Conservation (phyloP, 176 grass and related monocot genomes). For the Lolium perenne region DNA sequence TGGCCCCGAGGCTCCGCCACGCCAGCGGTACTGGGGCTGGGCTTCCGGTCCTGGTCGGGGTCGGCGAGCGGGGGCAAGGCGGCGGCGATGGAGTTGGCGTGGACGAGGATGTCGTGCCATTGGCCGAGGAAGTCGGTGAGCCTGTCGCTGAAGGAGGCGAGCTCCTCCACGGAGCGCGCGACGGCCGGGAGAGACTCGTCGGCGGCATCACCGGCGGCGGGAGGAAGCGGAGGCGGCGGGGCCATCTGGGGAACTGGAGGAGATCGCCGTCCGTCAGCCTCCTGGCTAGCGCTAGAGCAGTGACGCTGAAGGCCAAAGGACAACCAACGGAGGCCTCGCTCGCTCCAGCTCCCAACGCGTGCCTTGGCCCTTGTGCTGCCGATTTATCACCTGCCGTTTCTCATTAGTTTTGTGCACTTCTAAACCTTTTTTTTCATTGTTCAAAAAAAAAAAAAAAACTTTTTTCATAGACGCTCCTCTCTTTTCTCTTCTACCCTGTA, state of each 20-base stretch:
- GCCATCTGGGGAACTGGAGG: background rate
- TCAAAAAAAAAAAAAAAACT: too few relatives aligned
- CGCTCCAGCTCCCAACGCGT: background rate
- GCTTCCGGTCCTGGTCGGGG: background rate
- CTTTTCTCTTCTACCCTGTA: too few relatives aligned
- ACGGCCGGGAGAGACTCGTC: background rate
- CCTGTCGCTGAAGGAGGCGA: conserved; percentile 39
- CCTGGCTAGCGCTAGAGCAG: background rate
- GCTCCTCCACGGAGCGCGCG: conserved; percentile 18
- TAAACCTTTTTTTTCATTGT: too few relatives aligned
- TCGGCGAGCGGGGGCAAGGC: conserved; percentile 30
- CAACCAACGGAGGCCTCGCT: background rate
- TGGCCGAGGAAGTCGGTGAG: conserved; percentile 55
- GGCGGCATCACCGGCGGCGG: background rate
- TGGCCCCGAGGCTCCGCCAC: background rate
- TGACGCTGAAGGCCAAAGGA: background rate
- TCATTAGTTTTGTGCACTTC: too few relatives aligned
- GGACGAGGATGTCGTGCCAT: conserved; percentile 49
- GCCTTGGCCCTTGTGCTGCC: too few relatives aligned
- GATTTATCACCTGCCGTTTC: too few relatives aligned
- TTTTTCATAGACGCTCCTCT: too few relatives aligned
- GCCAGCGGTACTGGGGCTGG: background rate
- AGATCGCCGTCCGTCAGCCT: background rate
- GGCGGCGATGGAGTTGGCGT: conserved; percentile 51
- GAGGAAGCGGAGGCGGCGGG: background rate